These are phyloP conservation scores for Jamesozyma spencerorum DNA, from an alignment of 805 yeast genomes.

Conservation along the genomic window DNA sequence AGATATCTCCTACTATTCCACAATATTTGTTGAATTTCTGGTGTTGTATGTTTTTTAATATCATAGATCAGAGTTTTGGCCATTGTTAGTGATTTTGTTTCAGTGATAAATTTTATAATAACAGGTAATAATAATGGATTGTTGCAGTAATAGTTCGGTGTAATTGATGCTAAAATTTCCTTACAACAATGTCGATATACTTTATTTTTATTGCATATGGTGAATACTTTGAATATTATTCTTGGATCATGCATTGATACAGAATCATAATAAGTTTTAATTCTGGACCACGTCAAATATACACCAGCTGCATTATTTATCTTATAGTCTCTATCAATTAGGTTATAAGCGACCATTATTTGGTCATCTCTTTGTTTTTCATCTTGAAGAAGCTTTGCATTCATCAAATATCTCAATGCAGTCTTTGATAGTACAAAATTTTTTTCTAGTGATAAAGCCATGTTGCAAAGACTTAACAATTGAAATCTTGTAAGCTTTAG, in stretches of 20 bases:
- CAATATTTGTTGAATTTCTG: constrained; percentile 13
- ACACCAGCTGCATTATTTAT: constrained; percentile 22
- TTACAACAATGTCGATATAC: constrained; percentile 14
- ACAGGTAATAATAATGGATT: constrained; percentile 20
- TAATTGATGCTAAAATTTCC: constrained; percentile 12
- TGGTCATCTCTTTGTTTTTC: constrained; percentile 7
- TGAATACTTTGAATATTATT: constrained; percentile 18
- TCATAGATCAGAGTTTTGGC: constrained; percentile 17
- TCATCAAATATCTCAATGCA: constrained; percentile 12
- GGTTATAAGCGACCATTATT: constrained; percentile 14
- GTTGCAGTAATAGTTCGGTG: constrained; percentile 19
- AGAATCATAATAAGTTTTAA: constrained; percentile 11
- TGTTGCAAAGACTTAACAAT: constrained; percentile 13
- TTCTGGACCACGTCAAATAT: constrained; percentile 16
- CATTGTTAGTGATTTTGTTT: constrained; percentile 6
- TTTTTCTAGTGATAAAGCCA: constrained; percentile 14
- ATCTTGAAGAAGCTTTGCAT: constrained; percentile 2
- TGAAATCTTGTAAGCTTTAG: constrained; percentile 11
- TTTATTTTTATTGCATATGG: constrained; percentile 14
- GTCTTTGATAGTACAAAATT: constrained; percentile 11
- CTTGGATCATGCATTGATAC: constrained; percentile 19
- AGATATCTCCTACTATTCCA: constrained; percentile 17
- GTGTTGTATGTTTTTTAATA: constrained; percentile 13
- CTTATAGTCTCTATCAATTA: constrained; percentile 17
- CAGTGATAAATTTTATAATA: constrained; percentile 16